Percentiles rank a stretch among this genome's conserved stretches.
Conservation (phyloP, 495 filamentous ascomycete species). For the Haplographium delicatum region DNA sequence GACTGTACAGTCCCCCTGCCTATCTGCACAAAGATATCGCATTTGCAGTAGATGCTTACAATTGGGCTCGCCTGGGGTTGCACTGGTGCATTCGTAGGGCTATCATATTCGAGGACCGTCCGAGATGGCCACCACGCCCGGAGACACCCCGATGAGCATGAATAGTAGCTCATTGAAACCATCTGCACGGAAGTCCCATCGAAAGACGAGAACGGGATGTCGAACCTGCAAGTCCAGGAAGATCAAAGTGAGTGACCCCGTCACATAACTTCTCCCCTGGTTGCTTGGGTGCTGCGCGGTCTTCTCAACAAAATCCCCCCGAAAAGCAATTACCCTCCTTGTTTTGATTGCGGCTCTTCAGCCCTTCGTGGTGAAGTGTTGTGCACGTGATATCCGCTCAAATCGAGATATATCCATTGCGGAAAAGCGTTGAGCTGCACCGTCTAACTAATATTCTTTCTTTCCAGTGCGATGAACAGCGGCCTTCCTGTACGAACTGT, state of each 20-base stretch:
- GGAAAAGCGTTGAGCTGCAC: too few relatives aligned
- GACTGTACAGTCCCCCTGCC: too few relatives aligned
- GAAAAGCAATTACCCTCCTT: neutral
- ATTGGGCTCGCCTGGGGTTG: neutral
- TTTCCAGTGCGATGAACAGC: conserved; percentile 38
- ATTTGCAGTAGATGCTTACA: conserved; percentile 2
- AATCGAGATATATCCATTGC: neutral
- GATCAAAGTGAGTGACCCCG: conserved; percentile 31
- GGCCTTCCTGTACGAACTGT: conserved; percentile 39
- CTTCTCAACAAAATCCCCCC: too few relatives aligned
- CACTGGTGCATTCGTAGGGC: too few relatives aligned
- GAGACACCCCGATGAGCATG: too few relatives aligned
- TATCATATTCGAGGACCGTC: too few relatives aligned
- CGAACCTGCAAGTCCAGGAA: conserved; percentile 36
- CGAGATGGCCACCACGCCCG: too few relatives aligned
- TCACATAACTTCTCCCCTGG: too few relatives aligned
- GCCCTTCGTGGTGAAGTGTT: neutral
- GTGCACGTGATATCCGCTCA: neutral
- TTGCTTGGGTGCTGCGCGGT: too few relatives aligned
- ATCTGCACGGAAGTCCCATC: conserved; percentile 24
- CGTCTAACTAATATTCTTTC: too few relatives aligned
- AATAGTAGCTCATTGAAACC: conserved; percentile 2
- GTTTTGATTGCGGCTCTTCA: neutral
- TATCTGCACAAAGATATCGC: too few relatives aligned
- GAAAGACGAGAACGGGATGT: conserved; percentile 38